These are phyloP conservation scores for Hemerocallis citrina DNA, from an alignment of 106 monocot genomes.

Conservation along the genomic window DNA sequence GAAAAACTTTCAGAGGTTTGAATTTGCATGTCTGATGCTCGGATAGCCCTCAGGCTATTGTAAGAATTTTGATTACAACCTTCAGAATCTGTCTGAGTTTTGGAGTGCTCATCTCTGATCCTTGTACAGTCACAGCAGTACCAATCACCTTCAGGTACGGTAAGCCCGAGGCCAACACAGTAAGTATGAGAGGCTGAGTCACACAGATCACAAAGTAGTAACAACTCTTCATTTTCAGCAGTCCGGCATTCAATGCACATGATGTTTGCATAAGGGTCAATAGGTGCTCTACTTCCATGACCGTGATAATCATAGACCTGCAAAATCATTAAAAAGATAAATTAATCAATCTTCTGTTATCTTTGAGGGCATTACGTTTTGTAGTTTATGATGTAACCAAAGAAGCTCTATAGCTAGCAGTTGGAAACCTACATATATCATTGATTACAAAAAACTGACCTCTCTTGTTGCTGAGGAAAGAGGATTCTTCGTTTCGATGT, in stretches of 20 bases:
- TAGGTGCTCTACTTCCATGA: constrained; percentile 23
- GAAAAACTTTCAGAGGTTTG: not conserved
- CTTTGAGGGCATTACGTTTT: no score
- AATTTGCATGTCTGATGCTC: not conserved
- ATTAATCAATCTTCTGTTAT: no score
- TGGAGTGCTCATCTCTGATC: constrained; percentile 36
- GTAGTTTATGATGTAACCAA: no score
- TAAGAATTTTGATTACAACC: constrained; percentile 12
- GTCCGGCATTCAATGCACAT: constrained; percentile 42
- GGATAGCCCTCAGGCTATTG: not conserved
- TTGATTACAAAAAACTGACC: no score
- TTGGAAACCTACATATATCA: no score
- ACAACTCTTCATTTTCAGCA: constrained; percentile 43
- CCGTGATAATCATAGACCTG: constrained; percentile 42
- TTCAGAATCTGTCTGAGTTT: constrained; percentile 21
- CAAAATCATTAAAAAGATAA: not conserved
- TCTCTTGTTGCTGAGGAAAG: no score
- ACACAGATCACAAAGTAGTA: constrained; percentile 77
- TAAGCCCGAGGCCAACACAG: constrained; percentile 49
- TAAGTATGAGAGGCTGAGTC: constrained; percentile 71
- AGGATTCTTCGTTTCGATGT: no score
- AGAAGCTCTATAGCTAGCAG: no score
- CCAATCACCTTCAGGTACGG: constrained; percentile 82
- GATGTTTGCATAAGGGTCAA: constrained; percentile 42
- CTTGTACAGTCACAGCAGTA: constrained; percentile 61